Conservation (phyloP, 2,329 filamentous ascomycete genomes). For the Dactylellina parvicollis region DNA sequence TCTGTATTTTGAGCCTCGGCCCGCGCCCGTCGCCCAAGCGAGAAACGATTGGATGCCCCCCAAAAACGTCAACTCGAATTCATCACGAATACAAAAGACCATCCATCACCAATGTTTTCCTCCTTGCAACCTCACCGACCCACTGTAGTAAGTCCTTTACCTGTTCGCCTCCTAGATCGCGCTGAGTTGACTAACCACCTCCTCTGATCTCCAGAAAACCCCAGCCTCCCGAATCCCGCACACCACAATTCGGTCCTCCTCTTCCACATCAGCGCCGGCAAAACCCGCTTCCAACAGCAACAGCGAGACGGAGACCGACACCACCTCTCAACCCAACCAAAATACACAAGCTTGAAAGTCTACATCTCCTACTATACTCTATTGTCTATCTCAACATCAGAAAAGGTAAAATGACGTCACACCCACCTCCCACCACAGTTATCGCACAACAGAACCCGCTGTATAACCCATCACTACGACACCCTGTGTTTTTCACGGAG, state of each 20-base stretch:
- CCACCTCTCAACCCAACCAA: not conserved
- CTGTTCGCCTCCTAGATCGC: not conserved
- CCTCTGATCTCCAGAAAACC: not conserved
- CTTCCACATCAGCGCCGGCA: slow-evolving; percentile 2
- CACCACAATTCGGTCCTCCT: slow-evolving; percentile 31
- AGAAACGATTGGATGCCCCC: slow-evolving; percentile 1
- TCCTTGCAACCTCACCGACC: slow-evolving; percentile 47
- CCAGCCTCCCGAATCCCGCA: slow-evolving; percentile 19
- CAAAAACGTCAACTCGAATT: slow-evolving; percentile 9
- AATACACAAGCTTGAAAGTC: not conserved
- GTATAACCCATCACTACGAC: slow-evolving; percentile 70
- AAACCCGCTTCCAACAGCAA: not conserved
- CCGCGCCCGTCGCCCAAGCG: not conserved
- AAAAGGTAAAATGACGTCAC: slow-evolving; percentile 34
- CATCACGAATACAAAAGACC: not conserved
- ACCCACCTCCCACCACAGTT: too few species aligned
- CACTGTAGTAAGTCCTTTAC: slow-evolving; percentile 21
- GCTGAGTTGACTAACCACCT: not conserved
- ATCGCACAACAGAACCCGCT: slow-evolving; percentile 55
- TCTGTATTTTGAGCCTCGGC: slow-evolving; percentile 11
- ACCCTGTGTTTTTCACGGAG: slow-evolving; percentile 80
- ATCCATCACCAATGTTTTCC: slow-evolving; percentile 40
- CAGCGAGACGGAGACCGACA: not conserved
- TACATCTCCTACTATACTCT: not conserved
- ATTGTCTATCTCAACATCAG: not conserved